A percentile compares a stretch with the other conserved stretches of the same genome.
These are phyloP conservation scores for Ogataea parapolymorpha DNA, from an alignment of 805 yeast genomes.

Conservation along the genomic window DNA sequence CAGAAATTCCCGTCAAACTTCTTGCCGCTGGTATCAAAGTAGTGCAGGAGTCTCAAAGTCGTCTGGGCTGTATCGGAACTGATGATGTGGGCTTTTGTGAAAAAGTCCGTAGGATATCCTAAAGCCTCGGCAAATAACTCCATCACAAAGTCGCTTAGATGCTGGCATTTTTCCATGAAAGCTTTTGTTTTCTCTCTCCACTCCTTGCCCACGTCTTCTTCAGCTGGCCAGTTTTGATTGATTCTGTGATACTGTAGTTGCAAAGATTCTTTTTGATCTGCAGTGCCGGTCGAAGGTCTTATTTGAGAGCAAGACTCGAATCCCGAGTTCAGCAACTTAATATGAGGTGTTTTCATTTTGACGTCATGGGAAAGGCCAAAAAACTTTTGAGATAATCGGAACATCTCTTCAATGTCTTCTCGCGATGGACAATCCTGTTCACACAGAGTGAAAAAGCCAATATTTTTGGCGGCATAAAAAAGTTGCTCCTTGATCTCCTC, in stretches of 20 bases:
- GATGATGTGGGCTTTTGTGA: constrained; percentile 30
- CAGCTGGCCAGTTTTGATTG: constrained; percentile 32
- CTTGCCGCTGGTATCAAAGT: constrained; percentile 29
- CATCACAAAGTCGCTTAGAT: constrained; percentile 26
- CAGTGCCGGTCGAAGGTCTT: constrained; percentile 36
- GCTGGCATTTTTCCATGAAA: constrained; percentile 27
- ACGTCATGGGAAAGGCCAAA: constrained; percentile 24
- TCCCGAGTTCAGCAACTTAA: constrained; percentile 33
- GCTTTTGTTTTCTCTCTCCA: constrained; percentile 26
- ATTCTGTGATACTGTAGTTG: constrained; percentile 33
- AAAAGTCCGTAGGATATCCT: constrained; percentile 29
- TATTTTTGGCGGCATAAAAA: constrained; percentile 28
- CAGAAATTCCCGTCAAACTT: constrained; percentile 25
- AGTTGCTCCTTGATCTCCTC: constrained; percentile 33
- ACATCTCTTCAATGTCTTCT: constrained; percentile 30
- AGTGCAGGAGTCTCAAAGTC: constrained; percentile 34
- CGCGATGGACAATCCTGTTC: constrained; percentile 33
- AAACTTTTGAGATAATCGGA: constrained; percentile 23
- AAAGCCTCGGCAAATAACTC: constrained; percentile 32
- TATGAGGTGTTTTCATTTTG: constrained; percentile 31
- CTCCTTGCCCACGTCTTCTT: constrained; percentile 28
- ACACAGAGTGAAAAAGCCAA: constrained; percentile 33
- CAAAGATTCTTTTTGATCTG: constrained; percentile 33
- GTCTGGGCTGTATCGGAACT: constrained; percentile 31
- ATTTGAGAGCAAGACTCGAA: constrained; percentile 33